Base-by-base conservation (phyloP, 257 asterid genomes). In the Linaria vulgaris region DNA sequence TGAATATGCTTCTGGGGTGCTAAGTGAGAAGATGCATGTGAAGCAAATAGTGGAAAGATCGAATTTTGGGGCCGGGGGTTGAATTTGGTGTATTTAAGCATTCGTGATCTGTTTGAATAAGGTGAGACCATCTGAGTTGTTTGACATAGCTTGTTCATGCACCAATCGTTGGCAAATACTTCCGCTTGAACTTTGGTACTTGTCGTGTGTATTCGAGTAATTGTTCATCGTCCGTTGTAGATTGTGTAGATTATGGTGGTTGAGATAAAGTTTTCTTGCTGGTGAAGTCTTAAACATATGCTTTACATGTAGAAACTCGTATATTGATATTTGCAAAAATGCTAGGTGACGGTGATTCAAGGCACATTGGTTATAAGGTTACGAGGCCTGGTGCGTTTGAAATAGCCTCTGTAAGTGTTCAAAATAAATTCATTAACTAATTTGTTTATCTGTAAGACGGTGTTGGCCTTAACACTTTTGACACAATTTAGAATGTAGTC, bases 321-420 rank as follows among this genome's bases (percentile, higher is more conserved):
- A 49, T 46, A 19, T 31, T 57, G 48, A 2, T 52, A 25, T 7
- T 64, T 64, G 65, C n/a, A n/a, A n/a, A n/a, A n/a, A n/a, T n/a
- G n/a, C 9, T 67, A 91, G 98, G 98, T 68, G 85, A 91, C 79
- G 96, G 98, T 13, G 91, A 88, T 73, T 39, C 86, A 19, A 76
- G 76, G 69, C 95, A 88, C 80, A 82, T 88, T 23, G 98, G 98
- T 39, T 85, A 68, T 68, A 87, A 82, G 70, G 80, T 86, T 23
- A 69, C 83, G 20, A 75, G 68, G 82, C 95, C 98, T 1, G 76
- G 78, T 71, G 78, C 91, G 53, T 81, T 82, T 44, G 95, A 86
- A 64, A 79, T 91, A 67, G 81, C 74, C 69, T 82, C 96, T 4
- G 96, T 88, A 70, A 84, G 95, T 71, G 61, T 12, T 15, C 6